Conservation (phyloP, 2,329 filamentous ascomycete genomes). For the Rasamsonia emersonii region DNA sequence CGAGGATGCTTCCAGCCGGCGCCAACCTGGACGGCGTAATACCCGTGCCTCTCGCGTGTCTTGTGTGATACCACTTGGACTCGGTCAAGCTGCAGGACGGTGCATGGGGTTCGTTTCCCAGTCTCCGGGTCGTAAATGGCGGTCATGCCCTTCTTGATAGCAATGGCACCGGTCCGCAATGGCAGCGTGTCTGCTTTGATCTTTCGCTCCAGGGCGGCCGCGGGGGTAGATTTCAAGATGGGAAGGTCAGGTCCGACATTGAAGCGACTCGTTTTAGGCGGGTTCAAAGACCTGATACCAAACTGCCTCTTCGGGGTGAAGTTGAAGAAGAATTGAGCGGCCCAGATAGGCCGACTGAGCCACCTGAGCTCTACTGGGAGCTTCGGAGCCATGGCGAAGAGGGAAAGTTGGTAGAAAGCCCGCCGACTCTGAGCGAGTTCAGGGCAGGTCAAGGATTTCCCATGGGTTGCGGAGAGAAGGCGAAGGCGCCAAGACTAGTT, state of each 20-base stretch:
- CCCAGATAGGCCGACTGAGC: constrained; percentile 19
- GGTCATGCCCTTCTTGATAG: constrained; percentile 92
- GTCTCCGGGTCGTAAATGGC: constrained; percentile 71
- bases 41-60: constrained; percentile 71
- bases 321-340: constrained; percentile 15
- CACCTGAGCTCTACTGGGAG: constrained; percentile 19
- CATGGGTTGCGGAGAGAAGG: too few relatives aligned
- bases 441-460: too few relatives aligned
- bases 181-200: constrained; percentile 45
- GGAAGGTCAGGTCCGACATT: constrained; percentile 43
- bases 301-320: constrained; percentile 29
- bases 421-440: too few relatives aligned
- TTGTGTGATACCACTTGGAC: constrained; percentile 86
- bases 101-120: constrained; percentile 72
- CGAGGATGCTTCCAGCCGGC: constrained; percentile 62
- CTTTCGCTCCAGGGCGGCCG: constrained; percentile 53
- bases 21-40: constrained; percentile 89
- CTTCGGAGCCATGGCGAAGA: constrained; percentile 10
- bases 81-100: constrained; percentile 85
- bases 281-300: constrained; percentile 51
- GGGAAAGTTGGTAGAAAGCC: too few relatives aligned
- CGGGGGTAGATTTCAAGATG: constrained; percentile 47
- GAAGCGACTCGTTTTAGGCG: constrained; percentile 45
- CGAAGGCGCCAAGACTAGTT: too few relatives aligned
- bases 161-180: constrained; percentile 70